Base-by-base conservation (phyloP, 1,284 basidiomycete genomes). In the Cystobasidiaceae sp. region DNA sequence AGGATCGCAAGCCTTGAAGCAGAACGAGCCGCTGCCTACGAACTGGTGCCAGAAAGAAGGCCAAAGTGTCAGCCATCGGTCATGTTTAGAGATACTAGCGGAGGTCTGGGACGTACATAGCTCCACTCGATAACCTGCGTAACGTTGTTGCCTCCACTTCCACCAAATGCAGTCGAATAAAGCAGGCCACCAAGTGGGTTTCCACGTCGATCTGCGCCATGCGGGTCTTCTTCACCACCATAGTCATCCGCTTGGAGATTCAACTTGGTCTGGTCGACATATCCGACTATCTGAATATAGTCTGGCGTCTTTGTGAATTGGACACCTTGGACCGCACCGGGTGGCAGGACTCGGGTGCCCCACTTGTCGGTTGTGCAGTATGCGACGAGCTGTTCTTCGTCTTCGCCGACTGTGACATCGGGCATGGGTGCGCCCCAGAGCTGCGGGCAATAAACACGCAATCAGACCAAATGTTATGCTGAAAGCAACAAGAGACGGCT, bases 241-340 rank as follows among this genome's bases (percentile, higher is more conserved):
- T 73, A 82, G 71, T 89, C 87, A n/a, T 70, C 77, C 0, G 74
- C 30, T 8, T 74, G 62, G 30, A 88, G 75, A 77, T 86, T 83
- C 72, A 88, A 76, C 67, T 76, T 68, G 13, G 77, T 78, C 78
- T 87, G 86, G 73, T 87, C 80, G 68, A 87, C 80, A 77, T 80
- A 82, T 15, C 84, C 86, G 41, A 80, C 78, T 61, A 86, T 78
- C 73, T 86, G 84, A 39, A 87, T 78, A 73, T 88, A 89, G 70
- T 85, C 80, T 11, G 81, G 80, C 0, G 85, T 86, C 69, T 81
- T 78, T 30, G 86, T 80, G 74, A 85, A 82, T 75, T 88, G 86
- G 3, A 86, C 82, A 68, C 85, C 86, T 44, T 79, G 77, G 64
- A 88, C 76, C 8, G 86, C 56, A 17, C 67, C 67, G 8, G 48